A percentile compares a stretch with the other conserved stretches of the same genome.
These are phyloP conservation scores for Toxoplasma gondii DNA, from an alignment of 169 alveolate genomes.

Conservation along the genomic window DNA sequence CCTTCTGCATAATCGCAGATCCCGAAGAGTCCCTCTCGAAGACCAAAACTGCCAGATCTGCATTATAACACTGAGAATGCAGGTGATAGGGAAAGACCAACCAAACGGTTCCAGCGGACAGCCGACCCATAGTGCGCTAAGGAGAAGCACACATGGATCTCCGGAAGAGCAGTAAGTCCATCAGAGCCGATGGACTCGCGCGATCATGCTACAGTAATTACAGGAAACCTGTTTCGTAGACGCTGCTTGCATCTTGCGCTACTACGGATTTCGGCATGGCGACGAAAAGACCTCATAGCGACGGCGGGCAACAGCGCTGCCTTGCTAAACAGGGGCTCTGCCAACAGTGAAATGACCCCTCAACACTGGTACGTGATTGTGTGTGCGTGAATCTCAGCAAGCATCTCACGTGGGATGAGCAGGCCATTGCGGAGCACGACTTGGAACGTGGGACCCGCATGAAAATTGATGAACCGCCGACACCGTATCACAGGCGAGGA, in stretches of 20 bases:
- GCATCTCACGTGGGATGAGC: slow-evolving; percentile 60
- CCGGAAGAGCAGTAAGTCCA: background rate
- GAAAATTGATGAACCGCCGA: slow-evolving; percentile 62
- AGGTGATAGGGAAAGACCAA: too few species aligned
- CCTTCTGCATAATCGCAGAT: too few species aligned
- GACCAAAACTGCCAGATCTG: background rate
- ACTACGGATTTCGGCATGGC: background rate
- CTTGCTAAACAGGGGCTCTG: too few species aligned
- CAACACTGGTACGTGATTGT: too few species aligned
- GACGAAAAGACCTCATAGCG: too few species aligned
- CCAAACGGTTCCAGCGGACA: background rate
- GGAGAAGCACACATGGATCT: background rate
- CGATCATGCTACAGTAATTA: background rate
- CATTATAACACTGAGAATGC: background rate
- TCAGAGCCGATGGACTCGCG: background rate
- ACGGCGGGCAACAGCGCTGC: too few species aligned
- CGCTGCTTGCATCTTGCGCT: background rate
- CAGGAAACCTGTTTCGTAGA: background rate
- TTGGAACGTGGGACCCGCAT: slow-evolving; percentile 62
- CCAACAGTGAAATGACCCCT: too few species aligned
- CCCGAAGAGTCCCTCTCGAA: too few species aligned
- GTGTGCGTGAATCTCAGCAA: background rate
- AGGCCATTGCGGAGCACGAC: slow-evolving; percentile 62
- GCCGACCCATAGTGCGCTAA: slow-evolving; percentile 14
- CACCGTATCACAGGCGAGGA: slow-evolving; percentile 47